Conservation (phyloP, 805 yeast species). For the Ogataea paradorogensis region DNA sequence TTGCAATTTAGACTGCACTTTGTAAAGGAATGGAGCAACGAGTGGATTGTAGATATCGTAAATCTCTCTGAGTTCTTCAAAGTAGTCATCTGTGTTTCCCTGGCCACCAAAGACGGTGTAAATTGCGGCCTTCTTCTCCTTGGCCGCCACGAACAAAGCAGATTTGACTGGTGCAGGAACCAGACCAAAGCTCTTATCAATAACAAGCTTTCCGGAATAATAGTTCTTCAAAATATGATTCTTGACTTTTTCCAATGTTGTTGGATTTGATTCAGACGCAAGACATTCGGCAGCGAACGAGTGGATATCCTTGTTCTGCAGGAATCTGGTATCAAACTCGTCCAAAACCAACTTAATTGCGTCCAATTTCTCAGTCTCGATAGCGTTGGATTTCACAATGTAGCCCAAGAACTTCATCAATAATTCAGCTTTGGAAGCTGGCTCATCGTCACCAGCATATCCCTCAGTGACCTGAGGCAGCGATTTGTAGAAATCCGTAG, state of each 20-base stretch:
- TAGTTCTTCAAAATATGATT: conserved; percentile 72
- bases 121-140: conserved; percentile 55
- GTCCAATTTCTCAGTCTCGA: conserved; percentile 39
- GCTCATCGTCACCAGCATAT: conserved; percentile 83
- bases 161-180: conserved; percentile 18
- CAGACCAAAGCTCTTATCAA: conserved; percentile 28
- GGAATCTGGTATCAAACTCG: conserved; percentile 82
- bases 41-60: conserved; percentile 75
- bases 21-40: conserved; percentile 64
- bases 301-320: conserved; percentile 80
- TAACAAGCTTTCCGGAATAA: conserved; percentile 41
- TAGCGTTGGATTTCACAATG: conserved; percentile 36
- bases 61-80: conserved; percentile 89
- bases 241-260: conserved; percentile 70
- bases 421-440: conserved; percentile 80
- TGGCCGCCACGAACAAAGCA: conserved; percentile 59
- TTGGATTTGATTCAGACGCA: conserved; percentile 55
- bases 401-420: conserved; percentile 81
- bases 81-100: conserved; percentile 97
- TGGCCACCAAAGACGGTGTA: conserved; percentile 97
- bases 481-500: conserved; percentile 76
- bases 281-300: conserved; percentile 75
- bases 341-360: conserved; percentile 66
- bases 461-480: conserved; percentile 83
- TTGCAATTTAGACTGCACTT: conserved; percentile 67